phyloP scores from a whole-genome alignment of 1,284 basidiomycete species.

The Puccinia coronata region DNA sequence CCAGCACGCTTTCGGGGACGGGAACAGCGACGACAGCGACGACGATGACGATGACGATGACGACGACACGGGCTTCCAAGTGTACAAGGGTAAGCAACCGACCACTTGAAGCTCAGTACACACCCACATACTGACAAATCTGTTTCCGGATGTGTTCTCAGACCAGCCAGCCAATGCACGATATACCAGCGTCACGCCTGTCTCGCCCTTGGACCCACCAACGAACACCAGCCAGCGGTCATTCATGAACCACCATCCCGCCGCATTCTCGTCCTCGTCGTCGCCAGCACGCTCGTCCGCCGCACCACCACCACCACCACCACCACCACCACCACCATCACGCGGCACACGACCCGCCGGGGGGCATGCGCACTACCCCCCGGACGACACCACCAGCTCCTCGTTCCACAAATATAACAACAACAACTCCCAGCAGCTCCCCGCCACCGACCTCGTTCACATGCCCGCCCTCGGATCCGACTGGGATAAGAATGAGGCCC shows the following conservation, averaged over 20 bases:
- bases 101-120: neutral
- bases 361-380: no score
- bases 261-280: no score
- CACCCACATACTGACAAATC: neutral
- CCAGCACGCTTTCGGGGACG: slow-evolving; percentile 1
- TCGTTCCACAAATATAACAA: no score
- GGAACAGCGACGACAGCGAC: neutral
- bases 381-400: neutral
- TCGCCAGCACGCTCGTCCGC: no score
- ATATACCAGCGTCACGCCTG: neutral
- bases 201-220: neutral
- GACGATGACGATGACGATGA: slow-evolving; percentile 22
- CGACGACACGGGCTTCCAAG: slow-evolving; percentile 26
- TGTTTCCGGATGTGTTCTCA: neutral
- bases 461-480: slow-evolving; percentile 42
- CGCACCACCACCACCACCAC: no score
- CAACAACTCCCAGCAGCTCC: neutral
- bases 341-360: no score
- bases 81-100: slow-evolving; percentile 24
- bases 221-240: no score
- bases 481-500: slow-evolving; percentile 18
- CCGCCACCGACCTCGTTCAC: slow-evolving; percentile 7
- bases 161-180: neutral
- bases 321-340: no score
- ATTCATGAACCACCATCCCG: no score